Percentiles rank a stretch among this genome's conserved stretches.
Evolutionary conservation across 495 filamentous ascomycete species (phyloP).

Genomic region (Daldinia childiae): DNA sequence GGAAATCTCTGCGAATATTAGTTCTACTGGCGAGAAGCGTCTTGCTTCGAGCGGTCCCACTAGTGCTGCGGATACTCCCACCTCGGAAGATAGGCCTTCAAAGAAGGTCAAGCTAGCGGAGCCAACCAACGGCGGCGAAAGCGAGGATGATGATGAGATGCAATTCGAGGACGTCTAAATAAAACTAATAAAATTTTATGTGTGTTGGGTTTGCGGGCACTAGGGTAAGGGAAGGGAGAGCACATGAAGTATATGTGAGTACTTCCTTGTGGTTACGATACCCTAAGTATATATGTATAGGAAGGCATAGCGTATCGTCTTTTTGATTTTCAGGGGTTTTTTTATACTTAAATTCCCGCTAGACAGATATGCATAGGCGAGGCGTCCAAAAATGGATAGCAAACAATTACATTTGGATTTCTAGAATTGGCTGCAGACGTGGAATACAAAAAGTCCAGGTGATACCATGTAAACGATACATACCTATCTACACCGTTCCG

Average conservation of each 20-base stretch:
- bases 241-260: neutral
- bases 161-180: slow-evolving; percentile 71
- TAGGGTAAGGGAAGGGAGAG: neutral
- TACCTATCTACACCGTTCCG: slow-evolving; percentile 26
- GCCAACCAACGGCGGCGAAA: slow-evolving; percentile 53
- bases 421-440: neutral
- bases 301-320: slow-evolving; percentile 12
- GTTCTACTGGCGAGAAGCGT: slow-evolving; percentile 42
- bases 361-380: neutral
- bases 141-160: slow-evolving; percentile 65
- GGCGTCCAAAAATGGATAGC: slow-evolving; percentile 27
- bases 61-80: slow-evolving; percentile 48
- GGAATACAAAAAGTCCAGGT: neutral
- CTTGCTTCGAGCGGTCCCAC: slow-evolving; percentile 48
- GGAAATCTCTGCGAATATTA: slow-evolving; percentile 41
- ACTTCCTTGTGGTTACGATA: slow-evolving; percentile 12
- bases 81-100: slow-evolving; percentile 55
- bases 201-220: neutral
- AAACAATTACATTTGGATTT: slow-evolving; percentile 8
- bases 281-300: slow-evolving; percentile 15
- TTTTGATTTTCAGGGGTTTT: slow-evolving; percentile 2
- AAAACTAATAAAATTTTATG: neutral
- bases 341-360: neutral
- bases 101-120: slow-evolving; percentile 68
- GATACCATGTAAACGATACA: neutral